Evolutionary conservation across 805 yeast genomes (phyloP), one percentile per base, ranked within the genome.

Genomic region (Kurtzmaniella cleridarum): DNA sequence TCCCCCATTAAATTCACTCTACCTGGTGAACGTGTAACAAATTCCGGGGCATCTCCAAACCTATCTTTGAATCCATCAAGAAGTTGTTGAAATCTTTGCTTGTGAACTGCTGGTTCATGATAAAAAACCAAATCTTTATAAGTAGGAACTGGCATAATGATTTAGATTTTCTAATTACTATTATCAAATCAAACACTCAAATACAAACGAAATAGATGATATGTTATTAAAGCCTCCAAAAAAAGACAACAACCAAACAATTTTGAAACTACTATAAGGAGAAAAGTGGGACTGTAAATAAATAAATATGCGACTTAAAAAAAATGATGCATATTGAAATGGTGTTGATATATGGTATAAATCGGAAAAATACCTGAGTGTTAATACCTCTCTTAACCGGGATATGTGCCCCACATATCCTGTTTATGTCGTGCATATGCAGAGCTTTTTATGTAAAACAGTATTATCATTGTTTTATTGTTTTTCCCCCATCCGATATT

Each of bases 1-100:
- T 82, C 89, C 28, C 90, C 89, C 40, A 82, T 79, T 42, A 82
- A 62, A 54, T 81, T 82, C 38, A 82, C 89, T 48, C 90, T 64
- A 26, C 89, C 89, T n/a, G 90, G 89, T 12, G 84, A 75, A 36
- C 88, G 66, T 16, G 79, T 62, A 29, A 77, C 57, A 50, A 79
- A 72, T 27, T 67, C 71, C 3, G 76, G 73, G 5, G 54, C 50
- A 18, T 50, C 50, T 13, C 47, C 47, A 37, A 59, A 67, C 15
- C 32, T 41, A 4, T 35, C 36, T 5, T 36, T 32, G 46, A 66
- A 75, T 2, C 44, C 35, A 7, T 43, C 23, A 1, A 39, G 20
- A 31, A 71, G 45, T 3, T 41, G 36, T 7, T 45, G 44, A 41
- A 62, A 69, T 39, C 75, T 52, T 3, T 40, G 20, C 6, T 36